These are phyloP conservation scores for Verbascum thapsus DNA, from an alignment of 257 asterid species.

Conservation along the genomic window DNA sequence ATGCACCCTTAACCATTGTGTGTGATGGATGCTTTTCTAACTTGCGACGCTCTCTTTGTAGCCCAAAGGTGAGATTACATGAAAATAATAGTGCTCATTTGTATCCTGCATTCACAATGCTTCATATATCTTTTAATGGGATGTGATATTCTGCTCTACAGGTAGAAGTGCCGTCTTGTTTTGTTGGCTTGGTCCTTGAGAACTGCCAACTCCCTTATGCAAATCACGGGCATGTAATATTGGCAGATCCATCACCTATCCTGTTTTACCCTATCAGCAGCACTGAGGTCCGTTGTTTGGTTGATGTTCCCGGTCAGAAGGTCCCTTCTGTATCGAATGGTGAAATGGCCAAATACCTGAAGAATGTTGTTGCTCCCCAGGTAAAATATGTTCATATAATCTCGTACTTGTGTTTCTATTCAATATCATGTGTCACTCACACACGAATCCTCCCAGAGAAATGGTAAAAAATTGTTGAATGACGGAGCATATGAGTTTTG, in stretches of 20 bases:
- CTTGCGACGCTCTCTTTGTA: conserved; percentile 62
- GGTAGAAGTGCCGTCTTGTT: conserved; percentile 45
- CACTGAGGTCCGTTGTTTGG: conserved; percentile 37
- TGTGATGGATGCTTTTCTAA: conserved; percentile 84
- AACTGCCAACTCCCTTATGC: conserved; percentile 39
- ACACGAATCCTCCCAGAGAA: no score
- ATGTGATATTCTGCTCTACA: conserved; percentile 17
- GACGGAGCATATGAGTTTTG: no score
- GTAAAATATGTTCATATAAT: no score
- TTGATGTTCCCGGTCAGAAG: conserved; percentile 43
- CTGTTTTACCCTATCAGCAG: conserved; percentile 40
- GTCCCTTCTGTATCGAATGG: conserved; percentile 36
- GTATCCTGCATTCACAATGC: not conserved
- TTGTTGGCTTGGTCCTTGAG: conserved; percentile 39
- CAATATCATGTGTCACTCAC: no score
- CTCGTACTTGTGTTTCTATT: no score
- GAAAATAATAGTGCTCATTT: not conserved
- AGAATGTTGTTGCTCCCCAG: conserved; percentile 40
- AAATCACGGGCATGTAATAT: conserved; percentile 38
- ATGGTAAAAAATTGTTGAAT: no score
- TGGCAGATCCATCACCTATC: conserved; percentile 41
- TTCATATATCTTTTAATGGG: not conserved
- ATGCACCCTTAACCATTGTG: no score
- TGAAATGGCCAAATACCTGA: conserved; percentile 38
- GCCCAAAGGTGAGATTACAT: conserved; percentile 54